Evolutionary conservation across 179 eudicot genomes (phyloP).

Genomic region (Sideroxylon spinosum): DNA sequence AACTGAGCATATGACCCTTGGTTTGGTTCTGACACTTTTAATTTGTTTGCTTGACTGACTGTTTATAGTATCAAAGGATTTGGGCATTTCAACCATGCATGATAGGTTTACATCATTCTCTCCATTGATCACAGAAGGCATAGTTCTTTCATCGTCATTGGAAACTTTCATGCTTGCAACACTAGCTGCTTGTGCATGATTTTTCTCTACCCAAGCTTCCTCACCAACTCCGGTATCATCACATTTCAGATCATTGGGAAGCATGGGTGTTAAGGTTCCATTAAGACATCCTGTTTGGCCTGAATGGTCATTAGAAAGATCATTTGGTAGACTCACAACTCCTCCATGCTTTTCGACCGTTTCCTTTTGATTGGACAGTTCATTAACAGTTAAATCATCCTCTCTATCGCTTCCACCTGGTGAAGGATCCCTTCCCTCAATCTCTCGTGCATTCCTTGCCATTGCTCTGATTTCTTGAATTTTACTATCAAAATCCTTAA

Average conservation of each 20-base stretch:
- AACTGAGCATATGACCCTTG: slow-evolving; percentile 63
- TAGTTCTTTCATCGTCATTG: slow-evolving; percentile 14
- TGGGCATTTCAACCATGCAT: slow-evolving; percentile 15
- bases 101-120: slow-evolving; percentile 16
- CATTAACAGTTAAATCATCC: slow-evolving; percentile 14
- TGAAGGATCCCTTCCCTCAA: slow-evolving; percentile 38
- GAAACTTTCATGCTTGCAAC: slow-evolving; percentile 13
- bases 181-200: slow-evolving; percentile 19
- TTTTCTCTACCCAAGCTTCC: slow-evolving; percentile 18
- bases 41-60: slow-evolving; percentile 21
- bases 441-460: slow-evolving; percentile 69
- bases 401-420: slow-evolving; percentile 22
- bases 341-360: slow-evolving; percentile 16
- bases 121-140: slow-evolving; percentile 2
- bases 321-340: slow-evolving; percentile 11
- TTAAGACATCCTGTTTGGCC: slow-evolving; percentile 18
- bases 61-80: slow-evolving; percentile 21
- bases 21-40: slow-evolving; percentile 35
- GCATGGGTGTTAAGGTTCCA: slow-evolving; percentile 17
- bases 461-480: slow-evolving; percentile 41
- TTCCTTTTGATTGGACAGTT: slow-evolving; percentile 21
- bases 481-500: slow-evolving; percentile 32
- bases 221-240: slow-evolving; percentile 13
- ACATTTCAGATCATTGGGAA: slow-evolving; percentile 13
- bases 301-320: slow-evolving; percentile 14